These are phyloP conservation scores for Backusella parvicylindrica DNA, from an alignment of 192 early-diverging fungal species.

Conservation along the genomic window DNA sequence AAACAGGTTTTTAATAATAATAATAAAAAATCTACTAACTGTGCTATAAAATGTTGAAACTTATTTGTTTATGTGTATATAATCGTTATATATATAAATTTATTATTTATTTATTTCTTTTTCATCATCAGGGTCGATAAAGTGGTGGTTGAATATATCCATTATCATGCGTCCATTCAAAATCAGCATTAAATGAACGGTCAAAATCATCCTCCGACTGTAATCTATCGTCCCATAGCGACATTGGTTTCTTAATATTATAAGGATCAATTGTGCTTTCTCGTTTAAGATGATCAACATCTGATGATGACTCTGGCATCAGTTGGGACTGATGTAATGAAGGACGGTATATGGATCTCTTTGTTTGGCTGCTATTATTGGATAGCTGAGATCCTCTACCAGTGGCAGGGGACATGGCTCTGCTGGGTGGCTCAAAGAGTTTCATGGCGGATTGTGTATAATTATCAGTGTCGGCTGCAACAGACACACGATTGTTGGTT, in stretches of 20 bases:
- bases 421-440: not conserved
- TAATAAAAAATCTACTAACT: too few species aligned
- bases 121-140: not conserved
- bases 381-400: not conserved
- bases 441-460: not conserved
- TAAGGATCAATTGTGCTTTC: conserved; percentile 1
- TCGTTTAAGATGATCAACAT: not conserved
- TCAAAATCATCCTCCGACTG: not conserved
- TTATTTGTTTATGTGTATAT: not conserved
- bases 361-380: not conserved
- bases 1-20: too few species aligned
- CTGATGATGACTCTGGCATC: not conserved
- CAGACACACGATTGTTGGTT: not conserved
- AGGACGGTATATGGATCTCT: not conserved
- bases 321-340: not conserved
- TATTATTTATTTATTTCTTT: not conserved
- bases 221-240: not conserved
- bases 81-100: not conserved
- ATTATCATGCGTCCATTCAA: not conserved
- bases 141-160: conserved; percentile 1
- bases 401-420: not conserved
- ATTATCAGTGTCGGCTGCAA: not conserved
- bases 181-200: not conserved
- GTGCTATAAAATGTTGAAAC: not conserved
- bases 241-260: not conserved